Conservation (phyloP, 352 stramenopile species). For the Globisporangium paroecandrum region DNA sequence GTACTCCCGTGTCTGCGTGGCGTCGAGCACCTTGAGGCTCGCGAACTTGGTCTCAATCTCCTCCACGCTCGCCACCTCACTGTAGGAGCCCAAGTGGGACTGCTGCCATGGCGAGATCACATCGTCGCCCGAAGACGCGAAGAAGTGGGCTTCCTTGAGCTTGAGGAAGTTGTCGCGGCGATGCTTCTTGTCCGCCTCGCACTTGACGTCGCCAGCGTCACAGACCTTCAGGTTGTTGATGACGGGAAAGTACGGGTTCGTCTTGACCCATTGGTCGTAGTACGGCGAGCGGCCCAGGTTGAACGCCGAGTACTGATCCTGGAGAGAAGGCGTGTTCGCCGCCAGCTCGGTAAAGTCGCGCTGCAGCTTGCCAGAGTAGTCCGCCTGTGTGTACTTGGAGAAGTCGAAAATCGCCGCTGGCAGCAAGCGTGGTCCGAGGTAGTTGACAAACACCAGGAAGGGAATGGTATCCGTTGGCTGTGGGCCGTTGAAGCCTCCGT, state of each 20-base stretch:
- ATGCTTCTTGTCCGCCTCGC: constrained; percentile 20
- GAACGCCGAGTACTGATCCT: constrained; percentile 26
- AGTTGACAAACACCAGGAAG: constrained; percentile 15
- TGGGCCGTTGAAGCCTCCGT: constrained; percentile 49
- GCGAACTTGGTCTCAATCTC: constrained; percentile 30
- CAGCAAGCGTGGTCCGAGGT: constrained; percentile 23
- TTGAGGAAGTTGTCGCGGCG: constrained; percentile 34
- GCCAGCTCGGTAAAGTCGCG: constrained; percentile 25
- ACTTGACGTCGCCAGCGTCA: constrained; percentile 5
- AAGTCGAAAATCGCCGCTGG: constrained; percentile 29
- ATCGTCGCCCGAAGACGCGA: constrained; percentile 39
- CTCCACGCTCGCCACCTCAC: constrained; percentile 21
- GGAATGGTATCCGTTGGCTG: constrained; percentile 21
- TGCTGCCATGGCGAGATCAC: constrained; percentile 34
- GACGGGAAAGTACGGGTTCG: constrained; percentile 7
- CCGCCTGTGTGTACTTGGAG: constrained; percentile 22
- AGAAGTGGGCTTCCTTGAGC: constrained; percentile 39
- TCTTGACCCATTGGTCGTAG: constrained; percentile 13
- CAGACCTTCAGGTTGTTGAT: constrained; percentile 27
- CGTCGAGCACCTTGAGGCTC: constrained; percentile 24
- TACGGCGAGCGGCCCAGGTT: constrained; percentile 29
- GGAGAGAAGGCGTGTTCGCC: neutral
- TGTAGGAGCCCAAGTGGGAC: constrained; percentile 35
- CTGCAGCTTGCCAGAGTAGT: constrained; percentile 31
- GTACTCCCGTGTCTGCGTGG: constrained; percentile 24